Conservation (phyloP, 371 early-diverging fungal genomes). For the Syncephalis fuscata region DNA sequence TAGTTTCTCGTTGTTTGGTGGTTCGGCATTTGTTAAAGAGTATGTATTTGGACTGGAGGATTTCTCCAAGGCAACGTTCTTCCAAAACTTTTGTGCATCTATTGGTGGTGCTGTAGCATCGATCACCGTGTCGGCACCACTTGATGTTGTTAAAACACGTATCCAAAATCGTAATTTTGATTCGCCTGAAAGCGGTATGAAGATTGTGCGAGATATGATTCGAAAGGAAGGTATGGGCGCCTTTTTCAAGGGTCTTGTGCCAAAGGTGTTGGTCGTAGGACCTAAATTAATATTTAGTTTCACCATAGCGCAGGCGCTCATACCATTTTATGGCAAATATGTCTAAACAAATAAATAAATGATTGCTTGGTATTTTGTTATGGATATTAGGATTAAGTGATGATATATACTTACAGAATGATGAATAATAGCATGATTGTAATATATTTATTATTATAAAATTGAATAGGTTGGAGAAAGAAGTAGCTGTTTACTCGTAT, state of each 20-base stretch:
- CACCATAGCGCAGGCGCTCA: conserved; percentile 89
- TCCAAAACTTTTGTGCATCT: conserved; percentile 92
- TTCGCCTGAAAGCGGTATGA: conserved; percentile 70
- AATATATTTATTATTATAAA: too few species aligned
- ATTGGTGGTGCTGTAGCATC: conserved; percentile 93
- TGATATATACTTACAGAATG: too few species aligned
- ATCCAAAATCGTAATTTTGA: conserved; percentile 89
- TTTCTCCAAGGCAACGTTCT: conserved; percentile 87
- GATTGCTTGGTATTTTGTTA: too few species aligned
- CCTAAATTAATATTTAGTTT: conserved; percentile 96
- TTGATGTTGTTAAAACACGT: conserved; percentile 97
- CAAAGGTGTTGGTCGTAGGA: conserved; percentile 89
- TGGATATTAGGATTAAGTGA: too few species aligned
- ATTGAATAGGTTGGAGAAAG: too few species aligned
- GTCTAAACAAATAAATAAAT: conserved; percentile 15
- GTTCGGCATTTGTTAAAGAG: conserved; percentile 89
- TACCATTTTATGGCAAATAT: conserved; percentile 56
- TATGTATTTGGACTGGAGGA: conserved; percentile 72
- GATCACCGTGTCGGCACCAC: conserved; percentile 87
- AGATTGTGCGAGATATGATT: conserved; percentile 73
- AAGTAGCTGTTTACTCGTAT: too few species aligned
- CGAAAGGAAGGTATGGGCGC: conserved; percentile 83
- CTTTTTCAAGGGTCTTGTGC: conserved; percentile 96
- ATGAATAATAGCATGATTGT: too few species aligned
- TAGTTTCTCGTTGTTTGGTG: conserved; percentile 94